phyloP scores from a whole-genome alignment of 768 basidiomycete genomes.

The Hypsizygus marmoreus region DNA sequence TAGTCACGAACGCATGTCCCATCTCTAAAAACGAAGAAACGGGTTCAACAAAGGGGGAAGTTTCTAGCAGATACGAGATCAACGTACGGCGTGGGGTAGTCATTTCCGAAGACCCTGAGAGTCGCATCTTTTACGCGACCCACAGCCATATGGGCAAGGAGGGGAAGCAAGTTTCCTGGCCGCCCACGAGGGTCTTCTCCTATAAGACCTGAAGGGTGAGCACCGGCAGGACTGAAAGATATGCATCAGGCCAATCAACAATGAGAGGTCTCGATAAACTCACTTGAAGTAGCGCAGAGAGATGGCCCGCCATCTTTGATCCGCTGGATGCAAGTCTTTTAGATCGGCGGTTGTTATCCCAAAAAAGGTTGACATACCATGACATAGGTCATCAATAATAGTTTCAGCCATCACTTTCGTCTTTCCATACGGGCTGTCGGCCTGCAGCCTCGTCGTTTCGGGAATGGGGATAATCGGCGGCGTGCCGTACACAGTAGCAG shows the following conservation, averaged over 20 bases:
- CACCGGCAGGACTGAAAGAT: conserved; percentile 83
- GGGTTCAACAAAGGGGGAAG: conserved; percentile 1
- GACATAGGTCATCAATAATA: conserved; percentile 85
- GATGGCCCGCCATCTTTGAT: conserved; percentile 76
- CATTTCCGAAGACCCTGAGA: conserved; percentile 90
- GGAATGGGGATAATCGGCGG: conserved; percentile 93
- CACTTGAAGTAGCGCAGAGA: conserved; percentile 98
- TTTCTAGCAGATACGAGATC: background rate
- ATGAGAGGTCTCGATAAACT: conserved; percentile 20
- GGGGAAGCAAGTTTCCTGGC: conserved; percentile 91
- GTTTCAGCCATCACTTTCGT: conserved; percentile 96
- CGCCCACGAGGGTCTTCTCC: conserved; percentile 97
- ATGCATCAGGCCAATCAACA: conserved; percentile 1
- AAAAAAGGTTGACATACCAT: conserved; percentile 47
- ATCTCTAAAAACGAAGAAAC: conserved; percentile 51
- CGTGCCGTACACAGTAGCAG: conserved; percentile 96
- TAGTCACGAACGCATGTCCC: conserved; percentile 99
- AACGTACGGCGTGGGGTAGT: conserved; percentile 90
- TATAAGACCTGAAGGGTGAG: conserved; percentile 92
- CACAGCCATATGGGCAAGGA: conserved; percentile 92
- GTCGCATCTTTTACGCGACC: conserved; percentile 76
- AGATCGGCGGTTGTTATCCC: background rate
- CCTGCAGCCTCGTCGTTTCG: conserved; percentile 83
- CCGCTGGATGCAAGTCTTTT: conserved; percentile 46
- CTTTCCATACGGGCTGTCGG: conserved; percentile 92